Percentiles rank a stretch among this genome's conserved stretches.
Conservation (phyloP, 2,329 filamentous ascomycete genomes). For the Fusarium denticulatum region DNA sequence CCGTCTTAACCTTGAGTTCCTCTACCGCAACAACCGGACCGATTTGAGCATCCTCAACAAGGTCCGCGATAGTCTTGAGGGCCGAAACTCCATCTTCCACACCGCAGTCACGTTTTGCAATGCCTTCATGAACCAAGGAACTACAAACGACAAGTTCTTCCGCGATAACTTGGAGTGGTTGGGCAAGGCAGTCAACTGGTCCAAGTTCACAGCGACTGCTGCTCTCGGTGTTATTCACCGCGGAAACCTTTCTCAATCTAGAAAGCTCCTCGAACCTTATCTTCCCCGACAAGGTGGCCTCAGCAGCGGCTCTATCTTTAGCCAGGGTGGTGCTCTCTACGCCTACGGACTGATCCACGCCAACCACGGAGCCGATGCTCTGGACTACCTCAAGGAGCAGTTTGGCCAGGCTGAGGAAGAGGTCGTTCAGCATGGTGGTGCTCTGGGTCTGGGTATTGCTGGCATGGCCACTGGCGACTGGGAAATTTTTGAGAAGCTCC, state of each 20-base stretch:
- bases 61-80: slow-evolving; percentile 93
- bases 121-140: slow-evolving; percentile 99
- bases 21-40: slow-evolving; percentile 94
- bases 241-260: slow-evolving; percentile 91
- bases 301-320: slow-evolving; percentile 87
- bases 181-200: slow-evolving; percentile 99
- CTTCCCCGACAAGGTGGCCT: slow-evolving; percentile 81
- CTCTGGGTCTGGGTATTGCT: slow-evolving; percentile 92
- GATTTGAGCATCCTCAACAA: slow-evolving; percentile 95
- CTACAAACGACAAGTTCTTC: slow-evolving; percentile 98
- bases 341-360: slow-evolving; percentile 96
- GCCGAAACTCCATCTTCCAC: slow-evolving; percentile 98
- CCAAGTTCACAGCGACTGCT: slow-evolving; percentile 97
- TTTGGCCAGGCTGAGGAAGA: slow-evolving; percentile 84
- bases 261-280: slow-evolving; percentile 94
- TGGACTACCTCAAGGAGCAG: slow-evolving; percentile 80
- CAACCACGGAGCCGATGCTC: slow-evolving; percentile 92
- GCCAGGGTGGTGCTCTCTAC: slow-evolving; percentile 94
- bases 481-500: slow-evolving; percentile 90
- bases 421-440: slow-evolving; percentile 96
- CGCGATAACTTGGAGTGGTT: slow-evolving; percentile 97
- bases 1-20: slow-evolving; percentile 92
- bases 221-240: slow-evolving; percentile 96
- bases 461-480: slow-evolving; percentile 96
- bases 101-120: slow-evolving; percentile 97